Conservation (phyloP, 768 basidiomycete genomes). For the Naganishia onofrii region DNA sequence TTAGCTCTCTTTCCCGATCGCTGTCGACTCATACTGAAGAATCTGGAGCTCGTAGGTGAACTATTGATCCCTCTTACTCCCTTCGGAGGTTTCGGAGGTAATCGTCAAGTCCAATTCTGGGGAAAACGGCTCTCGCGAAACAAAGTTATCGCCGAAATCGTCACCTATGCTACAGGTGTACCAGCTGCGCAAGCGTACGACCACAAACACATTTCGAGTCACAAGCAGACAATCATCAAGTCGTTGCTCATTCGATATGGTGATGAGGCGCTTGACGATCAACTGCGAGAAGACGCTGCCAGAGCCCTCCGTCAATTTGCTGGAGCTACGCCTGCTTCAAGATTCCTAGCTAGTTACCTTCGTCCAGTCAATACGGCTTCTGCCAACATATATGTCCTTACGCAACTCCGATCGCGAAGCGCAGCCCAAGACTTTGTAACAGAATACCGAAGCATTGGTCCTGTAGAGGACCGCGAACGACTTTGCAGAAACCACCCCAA, state of each 20-base stretch:
- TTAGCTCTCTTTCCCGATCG: neutral
- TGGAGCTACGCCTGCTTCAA: neutral
- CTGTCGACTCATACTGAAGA: too few relatives aligned
- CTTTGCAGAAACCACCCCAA: too few relatives aligned
- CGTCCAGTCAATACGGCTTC: too few relatives aligned
- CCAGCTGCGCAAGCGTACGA: neutral
- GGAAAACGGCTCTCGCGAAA: neutral
- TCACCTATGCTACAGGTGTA: neutral
- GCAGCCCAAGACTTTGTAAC: too few relatives aligned
- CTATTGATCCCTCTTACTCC: neutral
- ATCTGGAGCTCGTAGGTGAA: neutral
- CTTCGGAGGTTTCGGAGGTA: neutral
- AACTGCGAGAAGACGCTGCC: neutral
- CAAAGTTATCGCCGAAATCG: neutral
- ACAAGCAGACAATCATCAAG: constrained; percentile 7
- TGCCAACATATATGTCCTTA: too few relatives aligned
- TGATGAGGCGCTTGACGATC: neutral
- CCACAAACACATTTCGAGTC: neutral
- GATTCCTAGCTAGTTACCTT: neutral
- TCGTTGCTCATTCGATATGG: neutral
- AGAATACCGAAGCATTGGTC: neutral
- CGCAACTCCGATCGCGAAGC: too few relatives aligned
- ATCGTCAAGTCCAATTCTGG: neutral
- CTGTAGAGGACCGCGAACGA: too few relatives aligned
- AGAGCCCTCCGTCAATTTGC: neutral